phyloP scores from a whole-genome alignment of 371 early-diverging fungal species.

The Rhizopus delemar region DNA sequence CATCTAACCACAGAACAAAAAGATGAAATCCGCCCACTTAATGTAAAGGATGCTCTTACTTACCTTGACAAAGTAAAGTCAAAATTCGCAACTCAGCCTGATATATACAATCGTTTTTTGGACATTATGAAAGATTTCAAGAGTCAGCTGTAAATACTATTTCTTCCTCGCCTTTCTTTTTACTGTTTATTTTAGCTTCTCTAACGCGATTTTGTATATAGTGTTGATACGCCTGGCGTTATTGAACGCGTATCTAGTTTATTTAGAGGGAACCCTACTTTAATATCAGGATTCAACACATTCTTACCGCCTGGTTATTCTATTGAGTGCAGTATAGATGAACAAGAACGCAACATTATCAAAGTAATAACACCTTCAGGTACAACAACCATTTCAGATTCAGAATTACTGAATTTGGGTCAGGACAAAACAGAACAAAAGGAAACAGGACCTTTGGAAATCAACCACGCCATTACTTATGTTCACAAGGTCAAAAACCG shows the following conservation, averaged over 20 bases:
- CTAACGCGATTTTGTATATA: conserved; percentile 16
- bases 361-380: conserved; percentile 89
- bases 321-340: conserved; percentile 84
- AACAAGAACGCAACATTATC: conserved; percentile 67
- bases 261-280: conserved; percentile 89
- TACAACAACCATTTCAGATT: conserved; percentile 44
- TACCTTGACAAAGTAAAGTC: conserved; percentile 97
- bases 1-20: background rate
- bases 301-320: conserved; percentile 97
- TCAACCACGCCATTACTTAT: conserved; percentile 95
- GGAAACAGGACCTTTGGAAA: conserved; percentile 74
- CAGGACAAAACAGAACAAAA: conserved; percentile 5
- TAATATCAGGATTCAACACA: conserved; percentile 99
- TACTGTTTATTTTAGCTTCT: too few species aligned
- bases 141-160: conserved; percentile 72
- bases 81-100: conserved; percentile 88
- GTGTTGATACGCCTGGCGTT: conserved; percentile 97
- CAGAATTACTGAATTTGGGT: conserved; percentile 7
- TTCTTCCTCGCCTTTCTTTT: too few species aligned
- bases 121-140: conserved; percentile 99
- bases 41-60: conserved; percentile 89
- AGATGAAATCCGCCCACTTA: conserved; percentile 42
- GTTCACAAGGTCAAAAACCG: conserved; percentile 97
- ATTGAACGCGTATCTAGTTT: conserved; percentile 96
- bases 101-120: conserved; percentile 95